Percentiles rank a stretch among this genome's conserved stretches.
Evolutionary conservation across 1,139 yeast species (phyloP).

Genomic region (Suhomyces chickasaworum): DNA sequence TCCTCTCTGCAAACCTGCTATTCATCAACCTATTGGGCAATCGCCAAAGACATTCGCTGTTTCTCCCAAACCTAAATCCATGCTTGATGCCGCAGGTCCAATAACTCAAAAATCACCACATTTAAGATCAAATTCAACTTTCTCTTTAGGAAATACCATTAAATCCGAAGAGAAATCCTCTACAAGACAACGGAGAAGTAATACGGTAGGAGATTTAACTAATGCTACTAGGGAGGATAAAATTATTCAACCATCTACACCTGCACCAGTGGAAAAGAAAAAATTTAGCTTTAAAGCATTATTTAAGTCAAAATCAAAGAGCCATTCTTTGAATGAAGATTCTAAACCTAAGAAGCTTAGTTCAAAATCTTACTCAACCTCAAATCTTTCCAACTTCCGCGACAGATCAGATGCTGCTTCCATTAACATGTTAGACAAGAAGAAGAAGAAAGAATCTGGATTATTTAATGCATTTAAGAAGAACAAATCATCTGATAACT

Average conservation of each 20-base stretch:
- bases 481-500: slow-evolving; percentile 26
- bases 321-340: slow-evolving; percentile 26
- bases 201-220: slow-evolving; percentile 27
- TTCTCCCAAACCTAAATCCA: slow-evolving; percentile 7
- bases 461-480: slow-evolving; percentile 28
- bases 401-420: slow-evolving; percentile 3
- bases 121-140: slow-evolving; percentile 34
- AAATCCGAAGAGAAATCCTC: neutral
- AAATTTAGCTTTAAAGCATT: slow-evolving; percentile 44
- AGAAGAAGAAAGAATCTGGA: slow-evolving; percentile 1
- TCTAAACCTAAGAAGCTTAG: slow-evolving; percentile 24
- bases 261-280: slow-evolving; percentile 26
- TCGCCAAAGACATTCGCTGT: neutral
- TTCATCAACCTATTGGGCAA: slow-evolving; percentile 4
- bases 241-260: slow-evolving; percentile 6
- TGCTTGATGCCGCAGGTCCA: slow-evolving; percentile 8
- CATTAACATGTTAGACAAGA: slow-evolving; percentile 8
- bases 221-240: slow-evolving; percentile 13
- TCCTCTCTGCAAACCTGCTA: slow-evolving; percentile 16
- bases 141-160: slow-evolving; percentile 20
- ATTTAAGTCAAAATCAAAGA: slow-evolving; percentile 39
- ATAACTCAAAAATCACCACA: slow-evolving; percentile 25
- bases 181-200: slow-evolving; percentile 30
- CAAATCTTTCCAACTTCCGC: slow-evolving; percentile 24
- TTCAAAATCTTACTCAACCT: slow-evolving; percentile 34